Evolutionary conservation across 805 yeast species (phyloP), one percentile per base, ranked within the genome.

Genomic region (Monosporozyma solicola): DNA sequence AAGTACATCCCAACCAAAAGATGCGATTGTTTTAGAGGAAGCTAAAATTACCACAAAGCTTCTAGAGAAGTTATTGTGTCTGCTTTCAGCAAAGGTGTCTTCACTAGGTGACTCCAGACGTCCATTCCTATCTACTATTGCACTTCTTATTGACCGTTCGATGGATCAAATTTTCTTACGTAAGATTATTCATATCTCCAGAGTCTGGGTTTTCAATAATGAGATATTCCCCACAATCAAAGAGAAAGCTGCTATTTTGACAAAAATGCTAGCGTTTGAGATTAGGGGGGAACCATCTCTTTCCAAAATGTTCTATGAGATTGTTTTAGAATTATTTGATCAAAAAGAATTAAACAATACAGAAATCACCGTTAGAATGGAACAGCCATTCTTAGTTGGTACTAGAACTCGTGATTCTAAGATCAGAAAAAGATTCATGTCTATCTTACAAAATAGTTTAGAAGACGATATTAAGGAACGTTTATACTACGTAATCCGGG

Each of bases 341-440:
- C 90, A 87, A 58, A 83, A 85, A 45, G 73, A 84, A 0, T 76
- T 90, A 60, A 80, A 86, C 25, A 80, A 89, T 58, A 83, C 96
- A 1, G 99, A 94, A 63, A 77, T 94, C 31, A 89, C 97, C 0
- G 92, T 90, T 15, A 76, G 99, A 52, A 83, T 94, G 87, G 99
- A 94, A 66, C 97, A 91, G 67, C 95, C 98, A 29, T 94, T 94
- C 68, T 73, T 94, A 61, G 92, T 89, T 9, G 99, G 99, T 37
- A 94, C 99, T 0, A 79, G 95, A 35, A 77, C 87, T 2, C 81
- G 85, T 0, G 92, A 90, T 62, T 85, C 84, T 3, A 73, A 76
- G 2, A 84, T 88, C 31, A 80, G 99, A 49, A 77, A 80, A 53
- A 83, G 82, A 58, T 77, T 95, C 56, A 86, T 94, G 94, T 66